Conservation (phyloP, 2,329 filamentous ascomycete genomes). For the Lizonia empirigonia region DNA sequence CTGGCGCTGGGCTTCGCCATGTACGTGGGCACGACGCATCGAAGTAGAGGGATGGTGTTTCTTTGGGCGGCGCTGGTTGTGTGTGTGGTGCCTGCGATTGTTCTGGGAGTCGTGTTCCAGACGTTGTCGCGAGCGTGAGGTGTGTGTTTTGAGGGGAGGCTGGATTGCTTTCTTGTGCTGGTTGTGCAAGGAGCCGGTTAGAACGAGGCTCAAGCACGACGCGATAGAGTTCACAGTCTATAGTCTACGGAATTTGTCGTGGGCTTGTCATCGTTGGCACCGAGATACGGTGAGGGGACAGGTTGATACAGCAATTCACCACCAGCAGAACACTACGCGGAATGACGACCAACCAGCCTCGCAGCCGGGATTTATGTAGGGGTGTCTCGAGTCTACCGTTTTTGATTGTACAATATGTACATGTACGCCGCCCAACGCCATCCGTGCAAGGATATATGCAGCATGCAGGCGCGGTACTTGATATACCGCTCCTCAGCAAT, state of each 20-base stretch:
- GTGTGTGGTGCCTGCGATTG: constrained; percentile 3
- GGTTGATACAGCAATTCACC: no score
- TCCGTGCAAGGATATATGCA: constrained; percentile 11
- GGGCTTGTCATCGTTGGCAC: no score
- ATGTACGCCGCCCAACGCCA: constrained; percentile 10
- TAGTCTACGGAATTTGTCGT: no score
- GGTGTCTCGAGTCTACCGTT: background rate
- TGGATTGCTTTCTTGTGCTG: no score
- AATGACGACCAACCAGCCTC: background rate
- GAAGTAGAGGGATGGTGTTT: constrained; percentile 5
- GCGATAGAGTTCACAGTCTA: no score
- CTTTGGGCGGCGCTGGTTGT: constrained; percentile 1
- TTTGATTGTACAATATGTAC: constrained; percentile 4
- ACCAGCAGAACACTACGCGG: no score
- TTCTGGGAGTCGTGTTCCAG: background rate
- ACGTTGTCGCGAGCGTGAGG: background rate
- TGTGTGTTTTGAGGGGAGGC: no score
- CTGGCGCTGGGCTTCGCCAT: constrained; percentile 4
- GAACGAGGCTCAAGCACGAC: no score
- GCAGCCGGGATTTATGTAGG: background rate
- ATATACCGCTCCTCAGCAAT: constrained; percentile 24
- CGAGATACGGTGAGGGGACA: no score
- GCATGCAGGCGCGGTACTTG: constrained; percentile 13
- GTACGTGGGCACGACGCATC: constrained; percentile 4
- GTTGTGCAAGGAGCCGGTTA: no score